These are phyloP conservation scores for Blumeriella jaapii DNA, from an alignment of 2,329 filamentous ascomycete genomes.

Conservation along the genomic window DNA sequence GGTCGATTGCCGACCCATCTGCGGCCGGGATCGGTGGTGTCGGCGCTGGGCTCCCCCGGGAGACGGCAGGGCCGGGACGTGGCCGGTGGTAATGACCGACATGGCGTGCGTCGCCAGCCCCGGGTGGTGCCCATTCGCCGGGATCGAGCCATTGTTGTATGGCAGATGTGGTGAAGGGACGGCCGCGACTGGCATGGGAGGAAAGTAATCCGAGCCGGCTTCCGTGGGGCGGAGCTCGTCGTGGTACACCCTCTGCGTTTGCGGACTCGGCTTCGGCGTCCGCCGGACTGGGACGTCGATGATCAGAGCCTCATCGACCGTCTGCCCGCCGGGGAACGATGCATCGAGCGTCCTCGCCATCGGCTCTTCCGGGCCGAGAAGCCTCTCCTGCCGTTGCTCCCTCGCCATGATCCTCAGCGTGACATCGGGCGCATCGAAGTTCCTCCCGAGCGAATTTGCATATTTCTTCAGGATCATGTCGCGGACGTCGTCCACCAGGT, in stretches of 20 bases:
- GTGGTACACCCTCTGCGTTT: conserved; percentile 41
- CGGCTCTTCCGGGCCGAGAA: conserved; percentile 75
- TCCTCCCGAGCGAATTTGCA: conserved; percentile 77
- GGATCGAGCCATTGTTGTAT: conserved; percentile 17
- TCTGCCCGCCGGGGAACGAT: conserved; percentile 79
- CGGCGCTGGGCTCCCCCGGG: conserved; percentile 57
- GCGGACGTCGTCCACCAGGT: conserved; percentile 87
- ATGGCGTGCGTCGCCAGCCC: conserved; percentile 50
- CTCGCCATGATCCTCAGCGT: conserved; percentile 66
- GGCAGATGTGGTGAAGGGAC: conserved; percentile 25
- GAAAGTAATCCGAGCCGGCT: conserved; percentile 71
- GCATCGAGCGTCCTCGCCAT: conserved; percentile 67
- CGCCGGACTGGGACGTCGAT: conserved; percentile 73
- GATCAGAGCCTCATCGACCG: conserved; percentile 75
- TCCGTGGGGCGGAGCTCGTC: conserved; percentile 54
- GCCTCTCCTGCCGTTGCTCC: conserved; percentile 53
- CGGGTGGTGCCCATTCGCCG: conserved; percentile 19
- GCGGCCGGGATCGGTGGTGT: conserved; percentile 46
- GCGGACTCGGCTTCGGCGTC: conserved; percentile 72
- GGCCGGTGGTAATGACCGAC: conserved; percentile 67
- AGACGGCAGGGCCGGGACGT: conserved; percentile 70
- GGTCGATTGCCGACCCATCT: conserved; percentile 60
- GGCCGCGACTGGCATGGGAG: conserved; percentile 45
- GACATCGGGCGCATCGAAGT: conserved; percentile 85
- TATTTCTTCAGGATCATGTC: conserved; percentile 92